phyloP scores from a whole-genome alignment of 1,284 basidiomycete species.

The Leccinum variabile region DNA sequence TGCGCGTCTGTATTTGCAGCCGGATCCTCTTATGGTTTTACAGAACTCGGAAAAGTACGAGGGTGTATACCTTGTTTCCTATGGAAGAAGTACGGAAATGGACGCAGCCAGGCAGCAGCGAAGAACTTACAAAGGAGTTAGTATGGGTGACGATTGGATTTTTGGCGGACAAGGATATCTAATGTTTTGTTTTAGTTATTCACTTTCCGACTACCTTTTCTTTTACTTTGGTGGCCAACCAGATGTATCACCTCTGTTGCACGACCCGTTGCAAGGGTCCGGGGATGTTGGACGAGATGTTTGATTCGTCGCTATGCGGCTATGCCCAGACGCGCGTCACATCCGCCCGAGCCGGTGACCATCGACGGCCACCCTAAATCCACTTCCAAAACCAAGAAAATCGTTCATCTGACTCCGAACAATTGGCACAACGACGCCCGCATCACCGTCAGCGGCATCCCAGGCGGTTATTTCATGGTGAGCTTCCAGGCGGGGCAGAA shows the following conservation, averaged over 20 bases:
- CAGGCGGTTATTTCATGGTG: too few species aligned
- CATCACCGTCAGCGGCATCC: too few species aligned
- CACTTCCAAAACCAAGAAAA: not conserved
- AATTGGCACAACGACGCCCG: too few species aligned
- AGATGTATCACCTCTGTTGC: too few species aligned
- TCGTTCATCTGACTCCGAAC: not conserved
- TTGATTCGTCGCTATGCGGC: not conserved
- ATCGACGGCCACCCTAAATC: not conserved
- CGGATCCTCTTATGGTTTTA: constrained; percentile 39
- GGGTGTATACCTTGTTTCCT: constrained; percentile 46
- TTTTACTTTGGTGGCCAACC: not conserved
- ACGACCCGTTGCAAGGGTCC: not conserved
- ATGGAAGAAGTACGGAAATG: constrained; percentile 33
- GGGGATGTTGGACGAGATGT: not conserved
- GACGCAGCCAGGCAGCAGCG: constrained; percentile 27
- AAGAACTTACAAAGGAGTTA: constrained; percentile 43
- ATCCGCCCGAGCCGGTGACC: not conserved
- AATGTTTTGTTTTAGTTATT: not conserved
- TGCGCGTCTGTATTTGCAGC: constrained; percentile 49
- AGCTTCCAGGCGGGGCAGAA: too few species aligned
- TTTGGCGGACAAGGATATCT: constrained; percentile 22
- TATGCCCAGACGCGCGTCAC: not conserved
- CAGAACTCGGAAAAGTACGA: constrained; percentile 42
- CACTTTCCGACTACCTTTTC: not conserved
- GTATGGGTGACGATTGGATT: constrained; percentile 44